Percentiles rank a stretch among this genome's conserved stretches.
phyloP scores from a whole-genome alignment of 768 basidiomycete genomes.

The Boletellus ananiceps region DNA sequence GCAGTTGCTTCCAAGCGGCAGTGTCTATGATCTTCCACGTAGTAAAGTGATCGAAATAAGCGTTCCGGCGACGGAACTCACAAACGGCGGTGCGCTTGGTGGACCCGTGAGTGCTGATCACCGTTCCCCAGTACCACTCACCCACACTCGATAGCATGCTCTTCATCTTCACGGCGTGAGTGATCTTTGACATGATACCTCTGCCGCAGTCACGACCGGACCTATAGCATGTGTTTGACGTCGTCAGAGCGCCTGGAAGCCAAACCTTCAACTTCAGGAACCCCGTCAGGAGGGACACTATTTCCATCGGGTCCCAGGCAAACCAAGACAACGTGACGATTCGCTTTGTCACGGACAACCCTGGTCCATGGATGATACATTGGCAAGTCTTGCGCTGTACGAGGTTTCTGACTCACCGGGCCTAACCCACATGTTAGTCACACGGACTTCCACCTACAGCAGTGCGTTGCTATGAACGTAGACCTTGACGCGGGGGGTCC shows the following conservation, averaged over 20 bases:
- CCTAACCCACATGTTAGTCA: conserved; percentile 10
- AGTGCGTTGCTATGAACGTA: conserved; percentile 7
- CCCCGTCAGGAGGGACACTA: conserved; percentile 50
- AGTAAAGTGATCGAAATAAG: conserved; percentile 45
- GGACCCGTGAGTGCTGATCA: conserved; percentile 11
- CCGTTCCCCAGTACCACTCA: neutral
- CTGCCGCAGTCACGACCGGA: neutral
- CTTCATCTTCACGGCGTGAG: conserved; percentile 44
- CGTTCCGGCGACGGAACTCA: conserved; percentile 23
- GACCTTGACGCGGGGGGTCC: neutral
- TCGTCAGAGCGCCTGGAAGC: conserved; percentile 37
- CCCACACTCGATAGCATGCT: conserved; percentile 26
- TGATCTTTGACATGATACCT: neutral
- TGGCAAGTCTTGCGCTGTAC: conserved; percentile 10
- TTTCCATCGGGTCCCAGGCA: conserved; percentile 25
- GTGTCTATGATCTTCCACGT: conserved; percentile 35
- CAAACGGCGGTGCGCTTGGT: conserved; percentile 6
- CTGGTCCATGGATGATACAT: conserved; percentile 28
- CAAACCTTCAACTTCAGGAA: conserved; percentile 41
- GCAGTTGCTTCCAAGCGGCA: conserved; percentile 37
- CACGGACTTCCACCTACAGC: conserved; percentile 17
- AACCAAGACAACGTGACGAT: conserved; percentile 42
- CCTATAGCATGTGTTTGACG: conserved; percentile 36
- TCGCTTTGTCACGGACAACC: conserved; percentile 62
- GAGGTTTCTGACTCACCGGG: too few species aligned